Base-by-base conservation (phyloP, 148 eudicot genomes). In the Vaccinium vitisidaea region DNA sequence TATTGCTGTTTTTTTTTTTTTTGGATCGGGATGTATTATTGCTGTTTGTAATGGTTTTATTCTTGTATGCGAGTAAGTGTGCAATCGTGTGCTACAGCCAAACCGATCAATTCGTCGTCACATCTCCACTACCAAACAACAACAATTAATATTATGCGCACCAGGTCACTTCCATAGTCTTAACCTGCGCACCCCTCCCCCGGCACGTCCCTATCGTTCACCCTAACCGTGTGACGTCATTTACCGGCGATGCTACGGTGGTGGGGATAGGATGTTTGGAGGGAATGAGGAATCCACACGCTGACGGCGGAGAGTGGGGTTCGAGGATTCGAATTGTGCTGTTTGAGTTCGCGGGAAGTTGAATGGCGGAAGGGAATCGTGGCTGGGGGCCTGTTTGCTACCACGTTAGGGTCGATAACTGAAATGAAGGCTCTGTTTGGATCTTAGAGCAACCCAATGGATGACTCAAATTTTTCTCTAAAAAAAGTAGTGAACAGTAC, bases 101-200 rank as follows among this genome's bases (percentile, higher is more conserved):
- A 61, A 23, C 8, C 16, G 77, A 73, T 73, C 49, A 73, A 73
- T 30, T 16, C 49, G 77, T 16, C 77, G 77, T 73, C 77, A 73
- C n/a, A 73, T 73, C 21, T 73, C 75, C 77, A 73, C 77, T 73
- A 36, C 18, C 50, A 39, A 73, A 73, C 77, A 18, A 73, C 77
- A 36, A 73, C 77, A 73, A 65, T 65, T 6, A 27, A 8, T 11
- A 4, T 12, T 30, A 73, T 73, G 77, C 77, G 49, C 77, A 73
- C 77, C 77, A 73, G 77, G 77, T 73, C 77, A 73, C 77, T 39
- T 73, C 77, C 50, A 39, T 39, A 73, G 49, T 36, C 77, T 73
- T 36, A 73, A 73, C 77, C 49, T 73, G 49, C 77, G 77, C 77
- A 73, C 77, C 50, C 10, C 50, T 1, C 21, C 77, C 50, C 23